phyloP scores from a whole-genome alignment of 2,329 filamentous ascomycete genomes.

The Neofusicoccum umdonicola region DNA sequence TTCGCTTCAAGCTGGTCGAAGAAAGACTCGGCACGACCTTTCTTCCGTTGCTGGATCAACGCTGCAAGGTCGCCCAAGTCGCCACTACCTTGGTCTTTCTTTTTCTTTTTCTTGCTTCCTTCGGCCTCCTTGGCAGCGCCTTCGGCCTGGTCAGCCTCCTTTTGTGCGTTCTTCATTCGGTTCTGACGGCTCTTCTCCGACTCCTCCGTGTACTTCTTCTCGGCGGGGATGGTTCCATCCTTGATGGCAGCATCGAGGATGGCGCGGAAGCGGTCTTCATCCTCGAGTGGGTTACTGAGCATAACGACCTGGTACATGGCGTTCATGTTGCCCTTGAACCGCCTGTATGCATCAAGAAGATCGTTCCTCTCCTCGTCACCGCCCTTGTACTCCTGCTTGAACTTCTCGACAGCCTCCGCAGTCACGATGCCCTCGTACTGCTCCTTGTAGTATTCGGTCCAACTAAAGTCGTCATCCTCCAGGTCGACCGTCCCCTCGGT shows the following conservation, averaged over 20 bases:
- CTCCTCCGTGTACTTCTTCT: constrained; percentile 62
- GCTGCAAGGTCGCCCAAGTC: constrained; percentile 31
- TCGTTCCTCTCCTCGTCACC: constrained; percentile 82
- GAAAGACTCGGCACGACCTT: constrained; percentile 34
- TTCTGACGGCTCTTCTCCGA: constrained; percentile 59
- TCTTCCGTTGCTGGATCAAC: constrained; percentile 36
- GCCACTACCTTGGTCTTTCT: constrained; percentile 34
- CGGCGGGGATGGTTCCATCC: constrained; percentile 63
- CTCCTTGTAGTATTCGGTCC: constrained; percentile 83
- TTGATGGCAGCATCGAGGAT: constrained; percentile 82
- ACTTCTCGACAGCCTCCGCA: constrained; percentile 69
- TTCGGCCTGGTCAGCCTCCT: constrained; percentile 66
- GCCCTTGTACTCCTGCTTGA: constrained; percentile 76
- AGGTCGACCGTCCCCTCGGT: constrained; percentile 75
- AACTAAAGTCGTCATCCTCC: constrained; percentile 75
- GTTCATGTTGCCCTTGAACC: constrained; percentile 72
- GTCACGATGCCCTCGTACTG: constrained; percentile 79
- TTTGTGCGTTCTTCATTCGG: constrained; percentile 60
- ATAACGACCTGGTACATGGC: constrained; percentile 79
- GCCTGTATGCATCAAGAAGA: constrained; percentile 72
- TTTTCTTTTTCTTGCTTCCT: constrained; percentile 59
- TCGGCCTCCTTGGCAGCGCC: constrained; percentile 36
- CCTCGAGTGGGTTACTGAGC: constrained; percentile 77
- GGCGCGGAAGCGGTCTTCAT: constrained; percentile 78
- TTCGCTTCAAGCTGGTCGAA: constrained; percentile 35